Evolutionary conservation across 345 rosid genomes (phyloP).

Genomic region (Bruguiera gymnorhiza): DNA sequence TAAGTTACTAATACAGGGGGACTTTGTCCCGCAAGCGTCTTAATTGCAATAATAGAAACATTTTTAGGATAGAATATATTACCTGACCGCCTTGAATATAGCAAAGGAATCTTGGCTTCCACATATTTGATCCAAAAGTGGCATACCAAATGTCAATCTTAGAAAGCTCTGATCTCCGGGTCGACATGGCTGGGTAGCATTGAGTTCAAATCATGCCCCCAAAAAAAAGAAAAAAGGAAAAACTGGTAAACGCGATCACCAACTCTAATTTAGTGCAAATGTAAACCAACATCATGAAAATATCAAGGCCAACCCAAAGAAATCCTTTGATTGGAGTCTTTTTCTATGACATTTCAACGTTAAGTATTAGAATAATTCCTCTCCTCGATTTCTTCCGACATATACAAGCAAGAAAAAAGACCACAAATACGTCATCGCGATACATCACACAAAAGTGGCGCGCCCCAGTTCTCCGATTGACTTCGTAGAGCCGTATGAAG

Average conservation of each 20-base stretch:
- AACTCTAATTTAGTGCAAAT: no score
- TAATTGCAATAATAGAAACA: no score
- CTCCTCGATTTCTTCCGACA: neutral
- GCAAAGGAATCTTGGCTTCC: constrained; percentile 78
- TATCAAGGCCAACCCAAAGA: neutral
- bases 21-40: no score
- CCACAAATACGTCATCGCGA: neutral
- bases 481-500: neutral
- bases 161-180: constrained; percentile 68
- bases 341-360: neutral
- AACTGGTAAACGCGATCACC: neutral
- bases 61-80: constrained; percentile 5
- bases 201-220: constrained; percentile 1
- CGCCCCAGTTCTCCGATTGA: neutral
- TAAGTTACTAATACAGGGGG: no score
- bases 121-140: constrained; percentile 76
- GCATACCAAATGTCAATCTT: constrained; percentile 80
- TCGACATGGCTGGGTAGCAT: constrained; percentile 29
- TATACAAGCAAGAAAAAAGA: neutral
- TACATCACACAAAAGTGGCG: neutral
- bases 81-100: constrained; percentile 88
- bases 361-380: neutral
- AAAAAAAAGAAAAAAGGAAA: neutral
- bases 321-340: neutral
- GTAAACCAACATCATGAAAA: neutral